A percentile compares a stretch with the other conserved stretches of the same genome.
Conservation (phyloP, 345 rosid species). For the Hibiscus trionum region DNA sequence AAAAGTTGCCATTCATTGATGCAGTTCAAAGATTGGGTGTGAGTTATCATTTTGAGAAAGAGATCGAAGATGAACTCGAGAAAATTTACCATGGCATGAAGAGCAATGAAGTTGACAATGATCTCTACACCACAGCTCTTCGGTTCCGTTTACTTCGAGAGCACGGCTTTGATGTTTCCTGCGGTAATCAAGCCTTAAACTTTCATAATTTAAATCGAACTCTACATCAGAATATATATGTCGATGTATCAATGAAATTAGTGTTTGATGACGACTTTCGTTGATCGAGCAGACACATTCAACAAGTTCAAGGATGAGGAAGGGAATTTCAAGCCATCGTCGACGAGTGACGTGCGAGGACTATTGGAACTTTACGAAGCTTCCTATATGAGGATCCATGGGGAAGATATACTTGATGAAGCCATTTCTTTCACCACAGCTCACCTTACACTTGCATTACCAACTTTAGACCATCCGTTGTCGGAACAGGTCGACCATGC, state of each 20-base stretch:
- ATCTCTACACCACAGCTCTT: constrained; percentile 13
- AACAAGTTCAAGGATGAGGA: constrained; percentile 12
- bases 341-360: constrained; percentile 7
- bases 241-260: not conserved
- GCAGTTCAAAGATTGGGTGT: constrained; percentile 24
- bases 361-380: constrained; percentile 28
- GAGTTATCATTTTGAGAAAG: constrained; percentile 20
- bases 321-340: constrained; percentile 18
- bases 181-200: constrained; percentile 1
- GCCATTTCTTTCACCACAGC: constrained; percentile 15
- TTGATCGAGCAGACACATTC: constrained; percentile 18
- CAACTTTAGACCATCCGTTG: not conserved
- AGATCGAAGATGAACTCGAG: constrained; percentile 13
- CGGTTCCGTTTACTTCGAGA: constrained; percentile 25
- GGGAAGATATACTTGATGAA: constrained; percentile 19
- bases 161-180: constrained; percentile 12
- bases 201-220: not conserved
- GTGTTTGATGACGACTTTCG: not conserved
- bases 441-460: not conserved
- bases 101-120: not conserved
- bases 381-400: constrained; percentile 13
- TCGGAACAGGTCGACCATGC: constrained; percentile 15
- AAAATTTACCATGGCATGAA: not conserved
- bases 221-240: no score
- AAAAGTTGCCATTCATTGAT: constrained; percentile 17